Evolutionary conservation across 768 basidiomycete genomes (phyloP), one percentile per base, ranked within the genome.

Genomic region (Boletus vinaceobasis): DNA sequence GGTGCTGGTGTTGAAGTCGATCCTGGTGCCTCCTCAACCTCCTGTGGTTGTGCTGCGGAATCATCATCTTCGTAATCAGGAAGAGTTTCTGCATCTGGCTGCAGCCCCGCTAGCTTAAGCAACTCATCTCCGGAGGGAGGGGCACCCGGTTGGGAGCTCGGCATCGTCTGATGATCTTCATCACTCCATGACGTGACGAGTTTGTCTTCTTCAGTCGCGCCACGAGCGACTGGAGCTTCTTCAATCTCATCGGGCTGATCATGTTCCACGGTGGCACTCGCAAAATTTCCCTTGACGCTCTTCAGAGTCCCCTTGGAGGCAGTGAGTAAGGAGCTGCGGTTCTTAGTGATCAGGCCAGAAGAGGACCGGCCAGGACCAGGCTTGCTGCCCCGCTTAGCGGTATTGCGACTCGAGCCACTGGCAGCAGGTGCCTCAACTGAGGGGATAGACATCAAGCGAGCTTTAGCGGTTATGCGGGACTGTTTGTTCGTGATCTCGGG

Each of bases 51-150:
- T 14, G 60, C 50, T 46, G 59, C 51, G 6, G 56, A 39, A 42
- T 74, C 76, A n/a, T 74, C 76, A n/a, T 83, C 84, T 44, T 85
- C 82, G 58, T 81, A 87, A 58, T 85, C 84, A 8, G 80, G 72
- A 26, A 88, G 75, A 0, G 57, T 65, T 26, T 77, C 73, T 1
- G 66, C 74, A 31, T 67, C 74, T 31, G 67, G 56, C 47, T 77
- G 67, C 19, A 79, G 61, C 15, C 83, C 84, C 15, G 82, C 84
- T 43, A 82, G 57, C 51, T 75, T 61, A 39, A 85, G 69, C 29
- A 86, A 66, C 56, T 86, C 80, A 14, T 61, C 65, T 27, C 66
- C 74, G 11, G 79, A 73, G 1, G 75, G 76, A 55, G 66, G 69
- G 29, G 49, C 45, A 14, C 32, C 53, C 19, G 45, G 21, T 43